A percentile compares a stretch with the other conserved stretches of the same genome.
Conservation (phyloP, 495 filamentous ascomycete genomes). For the Talaromyces stipitatus region DNA sequence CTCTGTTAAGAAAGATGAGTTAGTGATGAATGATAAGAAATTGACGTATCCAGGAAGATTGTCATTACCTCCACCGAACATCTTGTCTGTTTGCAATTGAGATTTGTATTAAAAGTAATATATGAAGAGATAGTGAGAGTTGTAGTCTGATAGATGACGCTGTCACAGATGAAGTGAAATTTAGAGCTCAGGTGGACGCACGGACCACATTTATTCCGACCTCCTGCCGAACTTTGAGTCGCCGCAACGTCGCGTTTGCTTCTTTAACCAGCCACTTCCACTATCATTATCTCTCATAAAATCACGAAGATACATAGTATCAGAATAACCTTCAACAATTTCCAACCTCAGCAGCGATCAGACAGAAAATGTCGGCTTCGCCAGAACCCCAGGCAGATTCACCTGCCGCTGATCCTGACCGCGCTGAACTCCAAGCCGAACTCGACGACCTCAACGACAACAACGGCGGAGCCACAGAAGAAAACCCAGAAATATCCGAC, state of each 20-base stretch:
- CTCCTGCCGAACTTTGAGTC: constrained; percentile 3
- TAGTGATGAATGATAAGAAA: constrained; percentile 17
- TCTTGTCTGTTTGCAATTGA: constrained; percentile 14
- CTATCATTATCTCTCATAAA: neutral
- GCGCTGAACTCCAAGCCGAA: constrained; percentile 2
- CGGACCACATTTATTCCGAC: neutral
- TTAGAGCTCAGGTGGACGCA: neutral
- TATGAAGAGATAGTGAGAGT: neutral
- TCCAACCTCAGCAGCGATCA: neutral
- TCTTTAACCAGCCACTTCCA: neutral
- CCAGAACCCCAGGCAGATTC: constrained; percentile 23
- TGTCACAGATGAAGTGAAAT: neutral
- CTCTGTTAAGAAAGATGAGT: constrained; percentile 13
- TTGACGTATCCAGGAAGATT: too few relatives aligned
- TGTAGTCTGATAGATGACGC: neutral
- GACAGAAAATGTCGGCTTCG: constrained; percentile 30
- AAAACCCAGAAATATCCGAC: constrained; percentile 47
- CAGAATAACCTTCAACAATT: too few relatives aligned
- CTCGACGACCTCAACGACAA: constrained; percentile 5
- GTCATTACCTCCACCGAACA: constrained; percentile 42
- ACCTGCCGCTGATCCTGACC: constrained; percentile 12
- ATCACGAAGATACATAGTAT: neutral
- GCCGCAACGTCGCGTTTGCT: neutral
- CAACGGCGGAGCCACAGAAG: constrained; percentile 16
- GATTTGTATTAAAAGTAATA: neutral